A percentile compares a stretch with the other conserved stretches of the same genome.
Evolutionary conservation across 257 asterid genomes (phyloP).

Genomic region (Fraxinus anomala): DNA sequence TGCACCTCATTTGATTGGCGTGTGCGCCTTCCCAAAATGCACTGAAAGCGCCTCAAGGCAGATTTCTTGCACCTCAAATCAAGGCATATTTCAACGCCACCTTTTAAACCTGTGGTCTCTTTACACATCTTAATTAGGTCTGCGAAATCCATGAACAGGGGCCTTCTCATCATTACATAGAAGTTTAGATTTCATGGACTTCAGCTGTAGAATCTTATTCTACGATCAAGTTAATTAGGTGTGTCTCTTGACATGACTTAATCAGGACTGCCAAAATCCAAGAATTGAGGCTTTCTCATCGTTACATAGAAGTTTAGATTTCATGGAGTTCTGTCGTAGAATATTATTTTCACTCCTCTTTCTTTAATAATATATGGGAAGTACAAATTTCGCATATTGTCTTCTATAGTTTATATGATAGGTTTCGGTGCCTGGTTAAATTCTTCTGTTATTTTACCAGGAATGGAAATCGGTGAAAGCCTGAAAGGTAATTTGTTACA

Average conservation of each 20-base stretch:
- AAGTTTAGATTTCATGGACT: no score
- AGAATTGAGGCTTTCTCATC: background rate
- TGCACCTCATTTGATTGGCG: no score
- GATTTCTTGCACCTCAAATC: no score
- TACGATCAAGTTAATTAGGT: background rate
- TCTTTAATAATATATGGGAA: background rate
- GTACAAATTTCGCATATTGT: background rate
- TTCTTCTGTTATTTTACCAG: background rate
- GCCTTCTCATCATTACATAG: no score
- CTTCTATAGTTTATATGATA: no score
- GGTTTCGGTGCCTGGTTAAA: background rate
- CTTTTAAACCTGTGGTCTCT: no score
- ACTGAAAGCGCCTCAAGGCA: background rate
- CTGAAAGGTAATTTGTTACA: background rate
- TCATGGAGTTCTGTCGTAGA: background rate
- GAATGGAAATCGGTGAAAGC: background rate
- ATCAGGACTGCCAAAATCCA: background rate
- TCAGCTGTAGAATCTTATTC: no score
- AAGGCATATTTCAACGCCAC: no score
- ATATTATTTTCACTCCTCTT: background rate
- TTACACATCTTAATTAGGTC: background rate
- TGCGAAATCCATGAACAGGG: background rate
- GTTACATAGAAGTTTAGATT: background rate
- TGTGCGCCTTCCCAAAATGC: background rate
- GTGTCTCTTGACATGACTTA: no score